Percentiles rank a stretch among this genome's conserved stretches.
These are phyloP conservation scores for Cordyceps tenuipes DNA, from an alignment of 2,329 filamentous ascomycete genomes.

Conservation along the genomic window DNA sequence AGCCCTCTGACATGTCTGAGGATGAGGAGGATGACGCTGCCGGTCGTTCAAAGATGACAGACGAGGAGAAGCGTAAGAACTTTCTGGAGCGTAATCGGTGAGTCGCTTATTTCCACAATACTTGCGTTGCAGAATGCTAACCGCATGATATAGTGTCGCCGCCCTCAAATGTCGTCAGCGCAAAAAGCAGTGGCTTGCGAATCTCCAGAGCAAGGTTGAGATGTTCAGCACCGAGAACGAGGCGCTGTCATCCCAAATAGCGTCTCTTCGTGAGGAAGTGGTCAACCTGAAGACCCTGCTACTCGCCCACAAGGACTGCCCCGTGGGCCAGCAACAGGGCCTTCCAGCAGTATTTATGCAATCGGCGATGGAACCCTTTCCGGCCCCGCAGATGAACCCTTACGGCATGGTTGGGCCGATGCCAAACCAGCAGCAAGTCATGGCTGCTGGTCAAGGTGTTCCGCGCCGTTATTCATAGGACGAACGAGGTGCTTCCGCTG, in stretches of 20 bases:
- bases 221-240: constrained; percentile 90
- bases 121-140: constrained; percentile 17
- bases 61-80: constrained; percentile 97
- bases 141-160: constrained; percentile 58
- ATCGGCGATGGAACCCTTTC: constrained; percentile 44
- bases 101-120: constrained; percentile 22
- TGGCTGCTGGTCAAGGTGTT: constrained; percentile 46
- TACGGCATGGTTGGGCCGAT: constrained; percentile 50
- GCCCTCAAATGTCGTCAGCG: constrained; percentile 94
- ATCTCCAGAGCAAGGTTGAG: constrained; percentile 90
- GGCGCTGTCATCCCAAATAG: constrained; percentile 72
- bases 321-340: constrained; percentile 75
- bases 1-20: constrained; percentile 35
- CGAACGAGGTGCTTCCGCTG: not conserved
- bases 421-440: constrained; percentile 43
- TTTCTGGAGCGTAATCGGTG: constrained; percentile 95
- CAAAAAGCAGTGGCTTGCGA: constrained; percentile 98
- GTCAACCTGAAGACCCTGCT: constrained; percentile 90
- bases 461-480: constrained; percentile 49
- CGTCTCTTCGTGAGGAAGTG: constrained; percentile 80
- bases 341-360: constrained; percentile 52
- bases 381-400: constrained; percentile 47
- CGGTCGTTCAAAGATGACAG: constrained; percentile 78
- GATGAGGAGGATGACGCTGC: constrained; percentile 48
- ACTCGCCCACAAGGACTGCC: constrained; percentile 92